Percentiles rank a stretch among this genome's conserved stretches.
Conservation (phyloP, 495 filamentous ascomycete genomes). For the Penicillium atrosanguineum region DNA sequence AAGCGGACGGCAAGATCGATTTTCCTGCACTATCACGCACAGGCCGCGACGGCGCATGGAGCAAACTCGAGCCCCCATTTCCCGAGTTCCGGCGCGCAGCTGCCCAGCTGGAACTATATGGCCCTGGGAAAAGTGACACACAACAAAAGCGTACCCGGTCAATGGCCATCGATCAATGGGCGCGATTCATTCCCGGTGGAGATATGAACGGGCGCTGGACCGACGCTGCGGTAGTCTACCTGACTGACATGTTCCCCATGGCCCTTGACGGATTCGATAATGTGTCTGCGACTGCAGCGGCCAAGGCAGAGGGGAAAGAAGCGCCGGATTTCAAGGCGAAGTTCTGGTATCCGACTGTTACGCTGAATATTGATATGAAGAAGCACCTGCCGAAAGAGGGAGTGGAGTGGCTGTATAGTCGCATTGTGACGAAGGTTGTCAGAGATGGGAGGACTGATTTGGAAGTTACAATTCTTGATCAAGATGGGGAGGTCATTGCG, state of each 20-base stretch:
- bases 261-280: conserved; percentile 47
- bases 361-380: conserved; percentile 68
- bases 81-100: conserved; percentile 52
- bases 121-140: conserved; percentile 39
- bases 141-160: conserved; percentile 33
- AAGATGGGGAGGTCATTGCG: conserved; percentile 56
- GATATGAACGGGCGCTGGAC: conserved; percentile 51
- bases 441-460: conserved; percentile 64
- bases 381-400: conserved; percentile 56
- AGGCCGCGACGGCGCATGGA: conserved; percentile 31
- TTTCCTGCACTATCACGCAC: conserved; percentile 36
- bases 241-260: conserved; percentile 64
- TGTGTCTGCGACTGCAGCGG: conserved; percentile 24
- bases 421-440: conserved; percentile 56
- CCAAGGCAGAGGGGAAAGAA: conserved; percentile 14
- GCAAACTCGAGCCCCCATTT: conserved; percentile 36
- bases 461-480: conserved; percentile 60
- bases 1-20: conserved; percentile 22
- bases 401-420: conserved; percentile 63
- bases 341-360: conserved; percentile 78
- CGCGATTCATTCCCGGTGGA: conserved; percentile 44
- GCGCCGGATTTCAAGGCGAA: conserved; percentile 24
- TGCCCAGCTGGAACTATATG: conserved; percentile 52
- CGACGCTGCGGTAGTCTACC: conserved; percentile 53
- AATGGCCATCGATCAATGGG: conserved; percentile 63